Percentiles rank a stretch among this genome's conserved stretches.
Conservation (phyloP, 768 basidiomycete species). For the Suillus occidentalis region DNA sequence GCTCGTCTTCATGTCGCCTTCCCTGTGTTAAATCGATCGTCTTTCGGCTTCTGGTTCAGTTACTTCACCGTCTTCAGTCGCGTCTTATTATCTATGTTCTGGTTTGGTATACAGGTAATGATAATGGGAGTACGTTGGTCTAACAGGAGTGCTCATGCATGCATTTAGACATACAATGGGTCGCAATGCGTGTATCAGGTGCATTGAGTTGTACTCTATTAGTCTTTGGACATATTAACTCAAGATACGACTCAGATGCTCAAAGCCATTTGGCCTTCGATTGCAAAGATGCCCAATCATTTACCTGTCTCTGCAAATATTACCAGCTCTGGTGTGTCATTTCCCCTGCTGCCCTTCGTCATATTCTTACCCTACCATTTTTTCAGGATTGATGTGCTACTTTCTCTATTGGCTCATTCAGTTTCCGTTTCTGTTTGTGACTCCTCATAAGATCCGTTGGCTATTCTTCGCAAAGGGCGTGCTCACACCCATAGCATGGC, state of each 20-base stretch:
- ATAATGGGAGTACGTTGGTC: neutral
- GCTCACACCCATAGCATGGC: constrained; percentile 62
- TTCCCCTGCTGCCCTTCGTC: neutral
- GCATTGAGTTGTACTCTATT: neutral
- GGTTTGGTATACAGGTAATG: constrained; percentile 72
- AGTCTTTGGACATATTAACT: neutral
- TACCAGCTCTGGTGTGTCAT: constrained; percentile 53
- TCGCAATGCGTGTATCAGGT: constrained; percentile 74
- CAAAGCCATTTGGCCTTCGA: constrained; percentile 82
- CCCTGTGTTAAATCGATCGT: constrained; percentile 74
- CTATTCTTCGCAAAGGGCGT: constrained; percentile 72
- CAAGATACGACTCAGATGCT: constrained; percentile 46
- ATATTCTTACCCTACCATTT: neutral
- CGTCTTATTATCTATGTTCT: constrained; percentile 76
- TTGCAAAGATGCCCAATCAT: constrained; percentile 61
- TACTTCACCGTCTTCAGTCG: constrained; percentile 85
- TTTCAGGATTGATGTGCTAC: constrained; percentile 67
- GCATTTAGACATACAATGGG: constrained; percentile 50
- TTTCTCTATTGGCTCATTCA: constrained; percentile 78
- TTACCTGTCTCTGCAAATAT: constrained; percentile 58
- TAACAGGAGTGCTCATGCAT: neutral
- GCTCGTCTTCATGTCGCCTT: constrained; percentile 78
- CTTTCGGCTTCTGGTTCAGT: constrained; percentile 88
- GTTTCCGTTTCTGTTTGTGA: constrained; percentile 72
- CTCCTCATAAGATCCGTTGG: constrained; percentile 76